Evolutionary conservation across 192 early-diverging fungal genomes (phyloP).

Genomic region (Glomus cerebriforme): DNA sequence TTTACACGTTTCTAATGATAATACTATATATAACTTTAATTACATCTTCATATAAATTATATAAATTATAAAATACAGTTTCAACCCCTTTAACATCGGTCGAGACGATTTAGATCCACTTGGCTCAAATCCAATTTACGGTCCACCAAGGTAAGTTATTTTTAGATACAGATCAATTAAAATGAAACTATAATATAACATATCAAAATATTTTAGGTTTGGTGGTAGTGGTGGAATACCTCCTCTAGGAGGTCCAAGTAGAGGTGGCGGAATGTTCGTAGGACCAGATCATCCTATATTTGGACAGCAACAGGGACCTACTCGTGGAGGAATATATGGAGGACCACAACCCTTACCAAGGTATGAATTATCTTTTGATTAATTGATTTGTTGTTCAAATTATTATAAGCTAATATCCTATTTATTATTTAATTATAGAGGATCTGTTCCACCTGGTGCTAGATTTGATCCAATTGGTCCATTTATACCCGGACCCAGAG

Average conservation of each 20-base stretch:
- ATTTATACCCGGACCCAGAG: conserved; percentile 58
- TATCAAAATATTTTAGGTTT: conserved; percentile 32
- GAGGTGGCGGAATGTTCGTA: conserved; percentile 82
- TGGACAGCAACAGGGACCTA: conserved; percentile 34
- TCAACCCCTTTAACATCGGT: conserved; percentile 66
- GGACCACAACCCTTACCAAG: conserved; percentile 64
- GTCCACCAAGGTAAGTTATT: conserved; percentile 47
- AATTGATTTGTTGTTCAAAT: background rate
- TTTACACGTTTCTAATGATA: background rate
- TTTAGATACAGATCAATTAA: background rate
- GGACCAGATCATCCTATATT: conserved; percentile 92
- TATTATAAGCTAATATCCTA: background rate
- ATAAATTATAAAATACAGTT: too few relatives aligned
- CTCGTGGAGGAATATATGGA: conserved; percentile 49
- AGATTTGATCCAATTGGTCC: conserved; percentile 92
- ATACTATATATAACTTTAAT: conserved; percentile 6
- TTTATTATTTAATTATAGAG: conserved; percentile 36
- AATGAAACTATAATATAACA: background rate
- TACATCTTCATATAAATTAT: too few relatives aligned
- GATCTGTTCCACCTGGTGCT: conserved; percentile 81
- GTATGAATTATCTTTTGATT: conserved; percentile 13
- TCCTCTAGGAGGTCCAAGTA: conserved; percentile 35
- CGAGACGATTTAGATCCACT: conserved; percentile 74
- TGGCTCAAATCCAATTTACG: conserved; percentile 44
- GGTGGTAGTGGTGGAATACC: conserved; percentile 42